Conservation (phyloP, 2,329 filamentous ascomycete species). For the Amesomyces nigricolor region DNA sequence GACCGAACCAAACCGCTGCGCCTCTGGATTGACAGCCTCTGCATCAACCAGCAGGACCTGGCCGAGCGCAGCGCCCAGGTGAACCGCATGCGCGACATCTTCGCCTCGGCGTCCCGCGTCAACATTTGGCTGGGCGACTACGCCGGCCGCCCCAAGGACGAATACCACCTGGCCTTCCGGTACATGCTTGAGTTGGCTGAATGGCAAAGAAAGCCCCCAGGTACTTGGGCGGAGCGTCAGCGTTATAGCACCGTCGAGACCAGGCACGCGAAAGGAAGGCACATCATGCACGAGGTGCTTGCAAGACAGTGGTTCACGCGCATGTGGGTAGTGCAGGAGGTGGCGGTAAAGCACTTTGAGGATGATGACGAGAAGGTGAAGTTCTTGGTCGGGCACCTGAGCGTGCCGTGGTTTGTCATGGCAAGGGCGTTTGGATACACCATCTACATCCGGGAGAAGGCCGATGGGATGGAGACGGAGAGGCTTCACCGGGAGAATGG, state of each 20-base stretch:
- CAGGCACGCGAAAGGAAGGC: neutral
- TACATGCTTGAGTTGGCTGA: neutral
- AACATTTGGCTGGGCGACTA: neutral
- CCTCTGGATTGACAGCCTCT: constrained; percentile 1
- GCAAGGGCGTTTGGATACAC: neutral
- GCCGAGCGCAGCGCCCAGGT: constrained; percentile 2
- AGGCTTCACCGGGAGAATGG: neutral
- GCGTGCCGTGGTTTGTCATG: neutral
- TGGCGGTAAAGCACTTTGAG: neutral
- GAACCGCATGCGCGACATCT: neutral
- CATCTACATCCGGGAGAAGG: neutral
- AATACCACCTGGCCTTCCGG: neutral
- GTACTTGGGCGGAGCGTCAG: neutral
- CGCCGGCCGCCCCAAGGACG: neutral
- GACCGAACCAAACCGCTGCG: neutral
- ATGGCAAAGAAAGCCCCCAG: neutral
- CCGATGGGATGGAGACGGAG: neutral
- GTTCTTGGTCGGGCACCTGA: neutral
- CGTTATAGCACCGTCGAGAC: neutral
- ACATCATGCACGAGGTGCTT: neutral
- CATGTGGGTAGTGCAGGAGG: neutral
- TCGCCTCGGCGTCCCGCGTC: neutral
- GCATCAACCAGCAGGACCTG: constrained; percentile 1
- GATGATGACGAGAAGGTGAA: neutral
- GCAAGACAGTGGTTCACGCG: neutral